Evolutionary conservation across 1,284 basidiomycete genomes (phyloP).

Genomic region (Trichosporon asahii): DNA sequence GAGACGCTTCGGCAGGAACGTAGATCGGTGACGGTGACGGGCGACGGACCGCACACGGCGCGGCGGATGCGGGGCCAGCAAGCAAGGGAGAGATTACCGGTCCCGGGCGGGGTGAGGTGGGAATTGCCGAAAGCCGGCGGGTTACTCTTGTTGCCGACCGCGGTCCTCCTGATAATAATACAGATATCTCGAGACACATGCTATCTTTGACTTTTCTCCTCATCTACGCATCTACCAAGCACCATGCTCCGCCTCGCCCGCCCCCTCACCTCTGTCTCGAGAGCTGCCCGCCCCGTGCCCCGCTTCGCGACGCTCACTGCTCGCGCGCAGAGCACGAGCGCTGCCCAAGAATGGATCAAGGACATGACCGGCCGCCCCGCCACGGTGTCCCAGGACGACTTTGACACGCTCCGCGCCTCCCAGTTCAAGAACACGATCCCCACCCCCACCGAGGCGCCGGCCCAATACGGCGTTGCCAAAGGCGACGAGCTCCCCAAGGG

Average conservation of each 20-base stretch:
- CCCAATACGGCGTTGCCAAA: constrained; percentile 34
- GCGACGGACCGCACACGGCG: not conserved
- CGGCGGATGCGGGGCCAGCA: not conserved
- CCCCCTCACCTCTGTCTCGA: not conserved
- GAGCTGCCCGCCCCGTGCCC: not conserved
- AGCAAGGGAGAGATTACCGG: not conserved
- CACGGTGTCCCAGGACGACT: constrained; percentile 18
- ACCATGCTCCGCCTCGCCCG: constrained; percentile 7
- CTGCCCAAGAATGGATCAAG: constrained; percentile 27
- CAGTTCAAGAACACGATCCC: constrained; percentile 58
- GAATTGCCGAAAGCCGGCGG: constrained; percentile 7
- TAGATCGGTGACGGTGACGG: not conserved
- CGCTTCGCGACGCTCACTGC: not conserved
- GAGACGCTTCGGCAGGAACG: not conserved
- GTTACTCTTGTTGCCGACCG: not conserved
- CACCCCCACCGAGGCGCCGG: constrained; percentile 59
- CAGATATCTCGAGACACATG: not conserved
- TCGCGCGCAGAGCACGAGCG: constrained; percentile 4
- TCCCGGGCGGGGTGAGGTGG: not conserved
- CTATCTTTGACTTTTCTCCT: not conserved
- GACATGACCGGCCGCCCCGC: constrained; percentile 25
- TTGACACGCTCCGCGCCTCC: constrained; percentile 27
- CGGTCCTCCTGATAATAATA: not conserved
- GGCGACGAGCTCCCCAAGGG: constrained; percentile 56
- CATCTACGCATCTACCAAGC: not conserved